Percentiles rank a stretch among this genome's conserved stretches.
Evolutionary conservation across 202 grass and related monocot species (phyloP).

Genomic region (Miscanthus sacchariflorus): DNA sequence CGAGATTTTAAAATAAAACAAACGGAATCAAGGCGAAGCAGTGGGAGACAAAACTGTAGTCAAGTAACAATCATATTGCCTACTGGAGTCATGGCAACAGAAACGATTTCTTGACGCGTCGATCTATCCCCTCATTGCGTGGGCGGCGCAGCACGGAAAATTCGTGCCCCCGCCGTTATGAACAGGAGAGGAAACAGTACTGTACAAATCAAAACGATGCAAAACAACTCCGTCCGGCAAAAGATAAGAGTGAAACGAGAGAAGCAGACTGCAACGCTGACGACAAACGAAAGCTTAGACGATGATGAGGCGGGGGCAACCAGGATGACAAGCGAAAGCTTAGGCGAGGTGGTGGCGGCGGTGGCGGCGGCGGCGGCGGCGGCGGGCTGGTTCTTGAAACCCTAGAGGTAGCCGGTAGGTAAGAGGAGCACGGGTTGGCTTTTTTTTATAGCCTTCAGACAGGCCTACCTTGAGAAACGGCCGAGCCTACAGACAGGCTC

Average conservation of each 20-base stretch:
- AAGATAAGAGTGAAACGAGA: not conserved
- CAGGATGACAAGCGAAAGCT: no score
- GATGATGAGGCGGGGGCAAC: no score
- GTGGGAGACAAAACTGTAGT: slow-evolving; percentile 20
- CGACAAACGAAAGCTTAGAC: no score
- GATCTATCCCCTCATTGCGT: slow-evolving; percentile 43
- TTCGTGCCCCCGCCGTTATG: not conserved
- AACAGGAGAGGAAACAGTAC: slow-evolving; percentile 10
- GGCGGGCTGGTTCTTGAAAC: not conserved
- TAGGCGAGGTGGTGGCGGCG: not conserved
- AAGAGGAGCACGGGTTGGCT: not conserved
- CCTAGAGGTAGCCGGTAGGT: not conserved
- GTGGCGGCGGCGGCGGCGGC: no score
- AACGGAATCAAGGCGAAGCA: not conserved
- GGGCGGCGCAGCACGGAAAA: not conserved
- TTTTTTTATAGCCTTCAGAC: slow-evolving; percentile 8
- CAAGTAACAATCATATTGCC: slow-evolving; percentile 82
- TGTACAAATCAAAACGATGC: no score
- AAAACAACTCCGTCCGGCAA: not conserved
- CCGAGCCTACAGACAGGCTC: no score
- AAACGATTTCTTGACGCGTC: slow-evolving; percentile 79
- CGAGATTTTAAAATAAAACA: not conserved
- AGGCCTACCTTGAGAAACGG: no score
- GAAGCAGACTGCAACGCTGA: not conserved
- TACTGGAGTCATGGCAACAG: slow-evolving; percentile 61